Percentiles rank a stretch among this genome's conserved stretches.
Evolutionary conservation across 1,139 yeast species (phyloP).

Genomic region (Debaryomyces fabryi): DNA sequence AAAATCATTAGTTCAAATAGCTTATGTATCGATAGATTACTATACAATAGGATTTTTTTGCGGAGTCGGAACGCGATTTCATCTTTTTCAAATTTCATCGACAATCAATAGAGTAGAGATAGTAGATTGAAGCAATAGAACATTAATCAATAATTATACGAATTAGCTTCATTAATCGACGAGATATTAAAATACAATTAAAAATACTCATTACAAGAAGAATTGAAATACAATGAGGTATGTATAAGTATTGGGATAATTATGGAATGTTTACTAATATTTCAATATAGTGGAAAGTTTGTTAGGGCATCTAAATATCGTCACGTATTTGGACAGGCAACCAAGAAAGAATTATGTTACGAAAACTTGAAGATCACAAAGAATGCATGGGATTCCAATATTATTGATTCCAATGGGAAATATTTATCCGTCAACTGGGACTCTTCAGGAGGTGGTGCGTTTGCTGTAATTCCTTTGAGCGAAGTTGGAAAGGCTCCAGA

Average conservation of each 20-base stretch:
- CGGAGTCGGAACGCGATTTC: conserved; percentile 5
- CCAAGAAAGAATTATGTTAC: conserved; percentile 84
- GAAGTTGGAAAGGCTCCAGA: conserved; percentile 97
- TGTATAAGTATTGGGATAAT: conserved; percentile 1
- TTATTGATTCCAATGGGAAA: conserved; percentile 78
- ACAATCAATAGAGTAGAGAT: background rate
- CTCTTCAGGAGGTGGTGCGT: conserved; percentile 96
- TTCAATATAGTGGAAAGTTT: conserved; percentile 68
- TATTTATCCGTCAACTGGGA: conserved; percentile 90
- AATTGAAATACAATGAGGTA: conserved; percentile 13
- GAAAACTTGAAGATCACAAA: conserved; percentile 85
- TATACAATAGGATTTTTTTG: background rate
- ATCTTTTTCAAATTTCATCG: conserved; percentile 2
- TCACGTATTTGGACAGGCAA: conserved; percentile 91
- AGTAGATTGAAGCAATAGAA: background rate
- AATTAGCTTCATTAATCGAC: background rate
- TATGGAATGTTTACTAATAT: background rate
- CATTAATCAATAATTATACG: background rate
- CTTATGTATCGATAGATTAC: background rate
- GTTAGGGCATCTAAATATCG: conserved; percentile 97
- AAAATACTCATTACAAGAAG: background rate
- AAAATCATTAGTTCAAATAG: background rate
- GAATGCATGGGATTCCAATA: conserved; percentile 95
- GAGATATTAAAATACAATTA: background rate
- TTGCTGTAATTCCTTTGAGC: conserved; percentile 82